Percentiles rank a stretch among this genome's conserved stretches.
Evolutionary conservation across 768 basidiomycete genomes (phyloP).

Genomic region (Rubroboletus pulcherrimus): DNA sequence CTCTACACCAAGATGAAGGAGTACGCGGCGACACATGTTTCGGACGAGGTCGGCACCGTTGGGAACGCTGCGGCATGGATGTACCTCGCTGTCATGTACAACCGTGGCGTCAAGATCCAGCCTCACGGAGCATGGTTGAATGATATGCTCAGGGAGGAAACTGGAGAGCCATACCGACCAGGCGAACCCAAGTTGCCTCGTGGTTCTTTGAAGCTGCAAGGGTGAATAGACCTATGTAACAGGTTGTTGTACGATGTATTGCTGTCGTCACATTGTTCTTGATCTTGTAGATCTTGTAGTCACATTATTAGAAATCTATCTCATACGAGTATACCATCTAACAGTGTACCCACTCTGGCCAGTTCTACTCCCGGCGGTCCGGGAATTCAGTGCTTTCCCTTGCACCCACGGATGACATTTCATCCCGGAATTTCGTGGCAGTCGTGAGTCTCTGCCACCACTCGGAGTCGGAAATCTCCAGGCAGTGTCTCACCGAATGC

Average conservation of each 20-base stretch:
- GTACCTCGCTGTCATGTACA: slow-evolving; percentile 78
- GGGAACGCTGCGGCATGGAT: slow-evolving; percentile 69
- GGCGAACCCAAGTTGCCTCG: slow-evolving; percentile 75
- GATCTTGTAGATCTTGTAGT: not conserved
- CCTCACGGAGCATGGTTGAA: slow-evolving; percentile 85
- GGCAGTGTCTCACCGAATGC: not conserved
- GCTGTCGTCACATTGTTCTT: not conserved
- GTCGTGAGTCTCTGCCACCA: not conserved
- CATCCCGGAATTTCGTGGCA: not conserved
- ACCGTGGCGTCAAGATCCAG: slow-evolving; percentile 69
- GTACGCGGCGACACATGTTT: slow-evolving; percentile 72
- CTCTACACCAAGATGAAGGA: slow-evolving; percentile 61
- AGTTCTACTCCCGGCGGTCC: not conserved
- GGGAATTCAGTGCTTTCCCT: not conserved
- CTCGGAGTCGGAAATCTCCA: not conserved
- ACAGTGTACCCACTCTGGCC: not conserved
- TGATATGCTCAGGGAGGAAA: slow-evolving; percentile 73
- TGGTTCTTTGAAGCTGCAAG: slow-evolving; percentile 48
- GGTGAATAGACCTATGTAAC: slow-evolving; percentile 7
- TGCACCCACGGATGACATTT: not conserved
- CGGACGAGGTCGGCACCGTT: slow-evolving; percentile 81
- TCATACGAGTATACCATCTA: slow-evolving; percentile 7
- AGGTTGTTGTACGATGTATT: slow-evolving; percentile 9
- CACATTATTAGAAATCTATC: slow-evolving; percentile 6
- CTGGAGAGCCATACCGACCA: slow-evolving; percentile 60